Evolutionary conservation across 163 green algal species (phyloP).

Genomic region (Volvox carteri): DNA sequence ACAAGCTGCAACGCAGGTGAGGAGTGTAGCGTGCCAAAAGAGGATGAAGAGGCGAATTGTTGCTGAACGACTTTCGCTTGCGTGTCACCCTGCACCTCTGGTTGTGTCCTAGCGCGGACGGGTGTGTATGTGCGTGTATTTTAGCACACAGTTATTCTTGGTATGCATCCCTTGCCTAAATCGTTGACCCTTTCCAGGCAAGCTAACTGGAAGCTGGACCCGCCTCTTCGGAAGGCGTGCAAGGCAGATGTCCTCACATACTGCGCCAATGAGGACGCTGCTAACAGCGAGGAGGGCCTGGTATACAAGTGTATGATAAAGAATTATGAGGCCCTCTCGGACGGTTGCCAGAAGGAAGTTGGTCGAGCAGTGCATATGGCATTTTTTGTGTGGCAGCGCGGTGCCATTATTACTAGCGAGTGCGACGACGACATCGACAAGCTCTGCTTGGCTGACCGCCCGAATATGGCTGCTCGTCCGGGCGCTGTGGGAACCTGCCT

Average conservation of each 20-base stretch:
- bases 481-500: constrained; percentile 69
- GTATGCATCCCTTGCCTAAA: no score
- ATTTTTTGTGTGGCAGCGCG: constrained; percentile 72
- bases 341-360: constrained; percentile 67
- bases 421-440: constrained; percentile 76
- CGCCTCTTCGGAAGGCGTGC: constrained; percentile 73
- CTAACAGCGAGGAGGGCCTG: constrained; percentile 46
- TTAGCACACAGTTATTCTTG: no score
- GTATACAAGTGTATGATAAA: constrained; percentile 79
- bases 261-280: constrained; percentile 56
- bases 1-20: constrained; percentile 70
- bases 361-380: constrained; percentile 74
- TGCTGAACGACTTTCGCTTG: no score
- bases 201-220: constrained; percentile 81
- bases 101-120: no score
- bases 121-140: no score
- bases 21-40: no score
- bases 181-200: constrained; percentile 50
- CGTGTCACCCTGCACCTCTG: no score
- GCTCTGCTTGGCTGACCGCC: constrained; percentile 65
- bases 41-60: no score
- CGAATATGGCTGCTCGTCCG: constrained; percentile 65
- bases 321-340: background rate
- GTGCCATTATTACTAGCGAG: constrained; percentile 56
- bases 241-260: constrained; percentile 57